Base-by-base conservation (phyloP, 805 yeast species). In the Blastobotrys muscicola region DNA sequence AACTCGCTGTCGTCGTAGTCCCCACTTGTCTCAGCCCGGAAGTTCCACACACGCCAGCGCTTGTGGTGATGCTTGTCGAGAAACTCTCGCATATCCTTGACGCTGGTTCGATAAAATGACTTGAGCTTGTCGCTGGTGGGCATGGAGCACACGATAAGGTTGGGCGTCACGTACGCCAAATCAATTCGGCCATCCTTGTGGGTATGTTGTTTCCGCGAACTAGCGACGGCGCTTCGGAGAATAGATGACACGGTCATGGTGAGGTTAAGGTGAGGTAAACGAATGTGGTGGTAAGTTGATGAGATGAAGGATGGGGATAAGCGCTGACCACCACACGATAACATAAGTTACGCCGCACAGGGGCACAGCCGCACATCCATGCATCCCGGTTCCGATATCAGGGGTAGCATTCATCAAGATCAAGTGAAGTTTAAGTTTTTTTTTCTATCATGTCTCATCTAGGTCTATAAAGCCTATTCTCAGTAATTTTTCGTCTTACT, bases 21-120 rank as follows among this genome's bases (percentile, higher is more conserved):
- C 16, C 67, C 65, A 13, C 62, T 59, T 0, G 70, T 70, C 38
- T 82, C 92, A 4, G 72, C 76, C 47, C 87, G 68, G 30, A 87
- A 68, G 55, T 85, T 85, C 74, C 81, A 80, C 1, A 87, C 63
- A 50, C 69, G 74, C 96, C 96, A 89, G 40, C 73, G 61, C 10
- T 49, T 47, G 0, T 71, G 74, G 57, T 80, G 81, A 23, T 67
- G 53, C 3, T 49, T 20, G 31, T 70, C 62, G 34, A 83, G 61
- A 50, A 70, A 75, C 16, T 61, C 57, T 0, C 76, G 62, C 20
- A 87, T 61, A 39, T 76, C 78, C 0, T 53, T 50, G 1, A 82
- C 60, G 30, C 72, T 68, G 49, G 78, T 76, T 38, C 82, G 67
- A 57, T 74, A 80, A 36, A 71, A 54, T 7, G 66, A 54, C 44